A percentile compares a stretch with the other conserved stretches of the same genome.
phyloP scores from a whole-genome alignment of 2,329 filamentous ascomycete species.

The Triangularia verruculosa region DNA sequence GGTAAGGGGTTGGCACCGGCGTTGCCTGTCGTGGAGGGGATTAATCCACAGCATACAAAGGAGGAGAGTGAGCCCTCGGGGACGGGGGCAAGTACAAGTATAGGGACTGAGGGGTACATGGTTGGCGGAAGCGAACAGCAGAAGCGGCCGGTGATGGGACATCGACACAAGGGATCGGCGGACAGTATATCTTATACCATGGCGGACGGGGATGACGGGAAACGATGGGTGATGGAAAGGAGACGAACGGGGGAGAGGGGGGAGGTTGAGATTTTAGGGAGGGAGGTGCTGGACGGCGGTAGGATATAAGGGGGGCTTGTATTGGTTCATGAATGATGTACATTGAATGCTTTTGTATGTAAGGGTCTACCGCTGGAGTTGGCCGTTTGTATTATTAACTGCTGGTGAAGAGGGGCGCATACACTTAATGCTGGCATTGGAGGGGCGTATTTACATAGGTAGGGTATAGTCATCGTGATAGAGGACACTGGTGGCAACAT shows the following conservation, averaged over 20 bases:
- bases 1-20: constrained; percentile 24
- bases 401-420: not conserved
- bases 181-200: constrained; percentile 69
- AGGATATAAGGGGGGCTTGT: constrained; percentile 37
- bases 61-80: not conserved
- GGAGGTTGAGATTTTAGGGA: constrained; percentile 61
- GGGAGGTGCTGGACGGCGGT: constrained; percentile 60
- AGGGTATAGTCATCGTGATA: not conserved
- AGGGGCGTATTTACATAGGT: not conserved
- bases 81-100: constrained; percentile 19
- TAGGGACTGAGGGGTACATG: not conserved
- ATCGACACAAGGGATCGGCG: constrained; percentile 54
- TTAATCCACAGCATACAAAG: not conserved
- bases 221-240: constrained; percentile 67
- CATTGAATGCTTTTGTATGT: not conserved
- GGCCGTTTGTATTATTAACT: not conserved
- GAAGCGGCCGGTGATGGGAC: constrained; percentile 38
- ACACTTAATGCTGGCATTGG: not conserved
- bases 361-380: constrained; percentile 1
- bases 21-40: constrained; percentile 21
- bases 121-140: not conserved
- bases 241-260: constrained; percentile 51
- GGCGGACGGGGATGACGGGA: constrained; percentile 60
- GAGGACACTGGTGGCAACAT: not conserved
- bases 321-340: not conserved